Base-by-base conservation (phyloP, 2,329 filamentous ascomycete genomes). In the Aspergillus nomiae region DNA sequence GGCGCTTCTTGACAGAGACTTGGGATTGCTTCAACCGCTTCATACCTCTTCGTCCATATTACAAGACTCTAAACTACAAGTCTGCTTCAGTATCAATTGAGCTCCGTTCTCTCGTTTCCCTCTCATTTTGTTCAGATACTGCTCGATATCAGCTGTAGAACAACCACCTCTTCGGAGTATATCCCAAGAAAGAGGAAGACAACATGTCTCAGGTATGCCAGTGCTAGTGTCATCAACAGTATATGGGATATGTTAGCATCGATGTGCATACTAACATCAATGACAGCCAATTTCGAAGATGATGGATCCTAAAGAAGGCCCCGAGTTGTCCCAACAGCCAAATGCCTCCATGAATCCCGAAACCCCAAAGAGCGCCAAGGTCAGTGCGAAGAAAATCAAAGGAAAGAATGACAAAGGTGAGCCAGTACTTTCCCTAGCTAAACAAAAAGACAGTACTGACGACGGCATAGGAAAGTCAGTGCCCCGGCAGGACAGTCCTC, bases 401-500 rank as follows among this genome's bases (percentile, higher is more conserved):
- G 21, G 45, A 19, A 51, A 32, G 9, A 32, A 30, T 3, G 28
- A 21, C 1, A 58, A 64, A 56, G 59, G 56, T 58, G 26, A 19
- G 30, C 19, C n/a, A 24, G 28, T 43, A 14, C 24, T 10, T 34
- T 14, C 32, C 10, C 10, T 7, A 36, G 28, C 16, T 8, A 9
- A 41, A 19, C 2, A 26, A 26, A 32, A 11, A 48, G 24, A 38
- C 48, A 60, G 30, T 16, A 62, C 41, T 19, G 5, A 24, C 10
- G 11, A 14, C 21, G 21, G 8, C 11, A 38, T 19, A 61, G 58
- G 21, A 5, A 53, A 43, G 30, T 45, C 46, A 19, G 58, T 63
- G 1, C 65, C 66, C 11, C 53, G 65, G 28, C 63, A 67, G 43
- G 65, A 67, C 36, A 67, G 63, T 21, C 56, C 60, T 9, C 43